Evolutionary conservation across 768 basidiomycete genomes (phyloP), one percentile per base, ranked within the genome.

Genomic region (Termitomyces sp.): DNA sequence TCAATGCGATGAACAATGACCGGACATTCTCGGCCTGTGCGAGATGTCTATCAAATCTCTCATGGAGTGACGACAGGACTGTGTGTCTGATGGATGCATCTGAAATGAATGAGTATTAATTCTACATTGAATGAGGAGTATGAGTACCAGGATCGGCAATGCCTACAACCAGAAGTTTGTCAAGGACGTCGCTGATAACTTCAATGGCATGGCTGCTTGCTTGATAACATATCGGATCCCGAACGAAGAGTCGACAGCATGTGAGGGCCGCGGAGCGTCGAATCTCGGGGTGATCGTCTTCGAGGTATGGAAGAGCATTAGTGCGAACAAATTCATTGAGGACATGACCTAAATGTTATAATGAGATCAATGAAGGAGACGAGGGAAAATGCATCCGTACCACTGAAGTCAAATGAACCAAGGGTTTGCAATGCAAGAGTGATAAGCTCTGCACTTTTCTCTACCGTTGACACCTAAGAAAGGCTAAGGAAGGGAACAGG

Each of bases 1-100:
- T 98, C 50, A 99, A 80, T 0, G 95, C 97, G 63, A 98, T 93
- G 76, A 98, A 98, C 14, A 99, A 78, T 12, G 93, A 95, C 14
- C 95, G 85, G n/a, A 99, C 95, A 68, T 98, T 95, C 74, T 98
- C 97, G 0, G 96, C 95, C 73, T 98, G 97, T 2, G 97, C 92
- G 20, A 99, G 83, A 70, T 99, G 95, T 61, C 93, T 91, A 70
- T 99, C 97, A 64, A 99, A 98, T 23, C 93, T 86, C 61, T 95
- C 89, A 68, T 97, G 93, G 35, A 99, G 79, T 4, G 88, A 87
- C 2, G 85, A 82, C 20, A 99, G 80, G 0, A 98, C 97, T 0
- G 89, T 88, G 62, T 89, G 84, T 14, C 97, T 83, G 61, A 98
- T 98, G 26, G 75, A 78, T 1, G 92, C 76, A 67, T 94, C 95